A percentile compares a stretch with the other conserved stretches of the same genome.
phyloP scores from a whole-genome alignment of 2,329 filamentous ascomycete genomes.

The Paraconiothyrium sp. region DNA sequence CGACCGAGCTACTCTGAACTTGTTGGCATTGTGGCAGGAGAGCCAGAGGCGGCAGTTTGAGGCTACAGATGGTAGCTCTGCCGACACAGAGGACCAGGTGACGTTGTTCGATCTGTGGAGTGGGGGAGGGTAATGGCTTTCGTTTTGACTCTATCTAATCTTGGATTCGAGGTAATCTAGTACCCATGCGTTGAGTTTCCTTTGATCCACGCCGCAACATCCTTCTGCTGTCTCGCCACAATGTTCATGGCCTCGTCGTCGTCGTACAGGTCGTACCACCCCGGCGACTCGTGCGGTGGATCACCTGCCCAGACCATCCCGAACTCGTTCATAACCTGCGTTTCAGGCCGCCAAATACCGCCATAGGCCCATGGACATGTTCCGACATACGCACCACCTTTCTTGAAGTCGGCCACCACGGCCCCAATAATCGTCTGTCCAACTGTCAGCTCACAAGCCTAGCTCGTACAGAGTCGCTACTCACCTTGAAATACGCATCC shows the following conservation, averaged over 20 bases:
- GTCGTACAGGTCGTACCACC: slow-evolving; percentile 54
- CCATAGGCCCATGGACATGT: slow-evolving; percentile 53
- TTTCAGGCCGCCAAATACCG: slow-evolving; percentile 51
- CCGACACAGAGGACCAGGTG: neutral
- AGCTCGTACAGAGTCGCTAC: neutral
- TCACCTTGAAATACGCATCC: slow-evolving; percentile 48
- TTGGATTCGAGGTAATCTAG: neutral
- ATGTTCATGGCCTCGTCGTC: slow-evolving; percentile 51
- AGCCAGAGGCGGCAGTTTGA: neutral
- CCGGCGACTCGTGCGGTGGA: slow-evolving; percentile 51
- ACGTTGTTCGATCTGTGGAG: neutral
- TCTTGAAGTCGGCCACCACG: slow-evolving; percentile 47
- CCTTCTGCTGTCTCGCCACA: slow-evolving; percentile 44
- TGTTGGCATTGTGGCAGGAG: neutral
- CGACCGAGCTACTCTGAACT: neutral
- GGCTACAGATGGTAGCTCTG: neutral
- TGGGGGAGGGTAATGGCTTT: too few species aligned
- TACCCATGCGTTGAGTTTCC: slow-evolving; percentile 14
- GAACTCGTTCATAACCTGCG: slow-evolving; percentile 49
- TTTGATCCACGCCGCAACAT: slow-evolving; percentile 41
- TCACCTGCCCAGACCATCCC: slow-evolving; percentile 55
- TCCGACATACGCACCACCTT: slow-evolving; percentile 48
- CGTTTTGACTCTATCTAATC: neutral
- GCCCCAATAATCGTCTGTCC: slow-evolving; percentile 47
- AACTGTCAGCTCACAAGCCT: slow-evolving; percentile 2